phyloP scores from a whole-genome alignment of 768 basidiomycete genomes.

The Tricholoma flavovirens region DNA sequence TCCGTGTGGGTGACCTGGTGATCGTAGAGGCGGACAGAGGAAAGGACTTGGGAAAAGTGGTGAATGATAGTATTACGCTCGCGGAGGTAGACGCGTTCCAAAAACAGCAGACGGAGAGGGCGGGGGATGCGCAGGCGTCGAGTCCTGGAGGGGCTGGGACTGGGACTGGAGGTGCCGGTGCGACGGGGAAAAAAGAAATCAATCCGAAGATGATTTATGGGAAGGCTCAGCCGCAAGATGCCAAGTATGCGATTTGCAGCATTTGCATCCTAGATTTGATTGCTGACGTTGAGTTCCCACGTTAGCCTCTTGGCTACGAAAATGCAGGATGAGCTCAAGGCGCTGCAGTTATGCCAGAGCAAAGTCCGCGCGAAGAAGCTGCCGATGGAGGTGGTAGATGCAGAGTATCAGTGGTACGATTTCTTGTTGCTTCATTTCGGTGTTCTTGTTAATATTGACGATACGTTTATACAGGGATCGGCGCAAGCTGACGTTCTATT shows the following conservation, averaged over 20 bases:
- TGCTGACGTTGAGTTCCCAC: constrained; percentile 7
- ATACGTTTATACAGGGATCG: constrained; percentile 75
- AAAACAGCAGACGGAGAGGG: constrained; percentile 64
- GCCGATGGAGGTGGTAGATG: constrained; percentile 98
- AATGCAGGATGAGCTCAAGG: constrained; percentile 87
- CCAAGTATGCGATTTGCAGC: constrained; percentile 43
- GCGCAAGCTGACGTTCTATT: constrained; percentile 97
- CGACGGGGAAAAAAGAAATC: constrained; percentile 76
- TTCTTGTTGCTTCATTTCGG: constrained; percentile 6
- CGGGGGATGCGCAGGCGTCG: constrained; percentile 27
- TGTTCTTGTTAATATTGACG: background rate
- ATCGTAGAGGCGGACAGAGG: constrained; percentile 97
- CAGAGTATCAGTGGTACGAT: constrained; percentile 93
- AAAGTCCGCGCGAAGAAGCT: constrained; percentile 92
- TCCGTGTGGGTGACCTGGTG: constrained; percentile 85
- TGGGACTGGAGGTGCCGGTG: constrained; percentile 15
- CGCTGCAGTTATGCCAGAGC: constrained; percentile 82
- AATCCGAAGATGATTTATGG: constrained; percentile 96
- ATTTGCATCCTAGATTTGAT: background rate
- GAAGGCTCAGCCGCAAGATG: constrained; percentile 78
- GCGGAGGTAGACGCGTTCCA: constrained; percentile 91
- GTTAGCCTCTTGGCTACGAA: constrained; percentile 71
- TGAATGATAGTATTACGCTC: constrained; percentile 86
- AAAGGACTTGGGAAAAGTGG: constrained; percentile 85
- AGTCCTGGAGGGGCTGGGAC: constrained; percentile 23